Evolutionary conservation across 139 green algal species (phyloP), one percentile per base, ranked within the genome.

Genomic region (Coelastrella sp.): DNA sequence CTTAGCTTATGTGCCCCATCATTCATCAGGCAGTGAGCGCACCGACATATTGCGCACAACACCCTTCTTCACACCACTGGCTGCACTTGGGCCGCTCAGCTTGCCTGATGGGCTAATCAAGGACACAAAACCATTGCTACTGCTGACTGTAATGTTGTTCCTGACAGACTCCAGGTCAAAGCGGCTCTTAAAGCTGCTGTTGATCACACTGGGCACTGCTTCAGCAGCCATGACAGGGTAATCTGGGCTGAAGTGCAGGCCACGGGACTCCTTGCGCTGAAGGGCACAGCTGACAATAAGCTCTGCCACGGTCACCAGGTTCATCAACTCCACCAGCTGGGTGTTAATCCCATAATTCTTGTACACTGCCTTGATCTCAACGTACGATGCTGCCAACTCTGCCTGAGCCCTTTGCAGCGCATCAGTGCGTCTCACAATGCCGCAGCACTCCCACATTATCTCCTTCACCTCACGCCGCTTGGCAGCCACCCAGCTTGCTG

Each of bases 391-490:
- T 17, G 92, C 83, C 9, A 97, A 75, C 49, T 92, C 76, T 22
- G 85, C 24, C 61, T 95, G 91, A 0, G 94, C 96, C 0, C 24
- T n/a, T 80, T 91, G 61, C 88, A 99, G 94, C 61, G 95, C 94
- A 60, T 86, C 89, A 22, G 85, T 93, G 83, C 91, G 92, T 24
- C 98, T 93, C 74, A 99, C 96, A 59, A 99, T 99, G 87, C 98
- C 98, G 14, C 94, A 95, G 49, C 78, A 85, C 22, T 93, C 66
- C 97, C 98, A 99, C 98, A 99, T 99, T 7, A 96, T 81, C 9
- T 73, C 73, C 0, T 94, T 94, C 84, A 99, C 79, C 87, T 97
- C 90, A 4, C 72, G 25, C 4, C 95, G 93, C 87, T 96, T 95
- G 9, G 65, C 92, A 0, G 75, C 82, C 0, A 91, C 91, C 80